Evolutionary conservation across 148 eudicot genomes (phyloP).

Genomic region (Diospyros kaki): DNA sequence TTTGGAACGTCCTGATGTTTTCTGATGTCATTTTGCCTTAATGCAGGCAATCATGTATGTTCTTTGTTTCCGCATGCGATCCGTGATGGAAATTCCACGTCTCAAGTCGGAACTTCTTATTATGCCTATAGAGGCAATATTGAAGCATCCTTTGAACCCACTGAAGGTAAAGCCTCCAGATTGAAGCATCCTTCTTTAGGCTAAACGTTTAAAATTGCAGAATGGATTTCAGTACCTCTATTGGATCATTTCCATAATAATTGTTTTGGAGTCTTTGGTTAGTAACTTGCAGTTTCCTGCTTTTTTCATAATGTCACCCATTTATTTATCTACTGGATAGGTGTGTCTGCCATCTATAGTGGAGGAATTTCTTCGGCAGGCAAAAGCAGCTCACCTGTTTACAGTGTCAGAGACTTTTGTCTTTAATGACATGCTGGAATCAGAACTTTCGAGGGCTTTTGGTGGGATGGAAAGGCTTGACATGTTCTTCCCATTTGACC

Average conservation of each 20-base stretch:
- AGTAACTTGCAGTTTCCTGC: neutral
- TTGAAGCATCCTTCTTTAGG: no score
- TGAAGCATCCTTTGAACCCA: constrained; percentile 66
- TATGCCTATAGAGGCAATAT: constrained; percentile 53
- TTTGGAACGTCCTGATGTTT: no score
- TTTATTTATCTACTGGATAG: constrained; percentile 26
- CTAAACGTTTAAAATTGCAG: neutral
- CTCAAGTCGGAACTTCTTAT: constrained; percentile 48
- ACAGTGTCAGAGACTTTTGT: constrained; percentile 34
- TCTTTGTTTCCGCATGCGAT: constrained; percentile 87
- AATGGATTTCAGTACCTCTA: neutral
- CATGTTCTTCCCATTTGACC: constrained; percentile 96
- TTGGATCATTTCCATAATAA: neutral
- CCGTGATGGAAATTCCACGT: constrained; percentile 54
- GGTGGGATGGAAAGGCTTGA: constrained; percentile 87
- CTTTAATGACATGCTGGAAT: constrained; percentile 53
- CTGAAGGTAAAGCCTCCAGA: constrained; percentile 49
- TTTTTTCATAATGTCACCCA: neutral
- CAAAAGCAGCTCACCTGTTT: constrained; percentile 55
- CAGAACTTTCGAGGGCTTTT: constrained; percentile 78
- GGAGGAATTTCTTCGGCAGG: constrained; percentile 76
- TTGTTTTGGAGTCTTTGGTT: neutral
- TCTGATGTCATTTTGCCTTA: constrained; percentile 9
- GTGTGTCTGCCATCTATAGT: constrained; percentile 98
- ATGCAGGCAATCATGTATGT: constrained; percentile 90